A percentile compares a stretch with the other conserved stretches of the same genome.
These are phyloP conservation scores for Entomortierella chlamydospora DNA, from an alignment of 192 early-diverging fungal species.

Conservation along the genomic window DNA sequence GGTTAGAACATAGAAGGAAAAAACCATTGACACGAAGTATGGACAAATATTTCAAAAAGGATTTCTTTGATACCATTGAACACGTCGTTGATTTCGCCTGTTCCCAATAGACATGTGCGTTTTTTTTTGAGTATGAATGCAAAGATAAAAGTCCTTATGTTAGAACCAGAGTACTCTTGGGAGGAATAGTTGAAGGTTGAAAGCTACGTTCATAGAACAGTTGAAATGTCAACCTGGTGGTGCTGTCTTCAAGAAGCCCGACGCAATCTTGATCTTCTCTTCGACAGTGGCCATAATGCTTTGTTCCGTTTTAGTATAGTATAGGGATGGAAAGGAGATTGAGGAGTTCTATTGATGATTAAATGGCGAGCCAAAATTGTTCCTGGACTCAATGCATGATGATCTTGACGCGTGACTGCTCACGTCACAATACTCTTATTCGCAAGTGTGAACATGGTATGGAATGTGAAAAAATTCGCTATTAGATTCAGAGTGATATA, in stretches of 20 bases:
- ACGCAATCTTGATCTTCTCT: conserved; percentile 81
- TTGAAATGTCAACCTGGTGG: conserved; percentile 88
- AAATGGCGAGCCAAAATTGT: too few relatives aligned
- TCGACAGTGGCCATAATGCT: conserved; percentile 57
- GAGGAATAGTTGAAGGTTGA: too few relatives aligned
- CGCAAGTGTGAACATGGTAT: background rate
- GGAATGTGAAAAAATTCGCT: too few relatives aligned
- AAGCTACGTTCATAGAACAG: too few relatives aligned
- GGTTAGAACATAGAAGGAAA: too few relatives aligned
- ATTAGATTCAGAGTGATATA: too few relatives aligned
- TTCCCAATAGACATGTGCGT: background rate
- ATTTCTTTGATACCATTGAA: conserved; percentile 92
- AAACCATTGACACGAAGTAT: too few relatives aligned
- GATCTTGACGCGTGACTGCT: background rate
- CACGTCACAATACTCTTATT: background rate
- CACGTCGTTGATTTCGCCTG: conserved; percentile 91
- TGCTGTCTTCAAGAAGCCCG: conserved; percentile 80
- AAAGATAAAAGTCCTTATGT: background rate
- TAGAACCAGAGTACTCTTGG: too few relatives aligned
- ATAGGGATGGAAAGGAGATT: background rate
- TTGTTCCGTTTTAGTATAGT: background rate
- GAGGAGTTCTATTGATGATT: background rate
- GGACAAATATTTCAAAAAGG: too few relatives aligned
- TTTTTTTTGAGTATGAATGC: too few relatives aligned
- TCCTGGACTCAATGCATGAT: background rate